A percentile compares a stretch with the other conserved stretches of the same genome.
Evolutionary conservation across 306 rosid species (phyloP).

Genomic region (Begonia loranthoides): DNA sequence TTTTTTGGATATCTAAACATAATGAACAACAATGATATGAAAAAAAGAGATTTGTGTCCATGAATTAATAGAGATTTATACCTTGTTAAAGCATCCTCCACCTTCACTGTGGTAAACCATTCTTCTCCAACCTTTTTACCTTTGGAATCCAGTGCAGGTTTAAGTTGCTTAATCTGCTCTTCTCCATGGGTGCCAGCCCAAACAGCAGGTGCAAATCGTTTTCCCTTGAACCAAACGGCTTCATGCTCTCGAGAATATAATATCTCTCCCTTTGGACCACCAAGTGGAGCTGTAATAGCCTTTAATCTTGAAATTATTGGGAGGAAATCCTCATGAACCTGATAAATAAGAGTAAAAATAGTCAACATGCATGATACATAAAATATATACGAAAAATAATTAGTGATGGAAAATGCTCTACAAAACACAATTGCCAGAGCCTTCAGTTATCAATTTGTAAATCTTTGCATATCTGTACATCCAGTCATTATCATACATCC

Average conservation of each 20-base stretch:
- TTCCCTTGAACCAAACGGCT: conserved; percentile 97
- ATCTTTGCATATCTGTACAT: no score
- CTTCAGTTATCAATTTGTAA: no score
- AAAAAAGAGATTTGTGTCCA: conserved; percentile 2
- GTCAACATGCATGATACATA: no score
- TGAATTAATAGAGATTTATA: conserved; percentile 9
- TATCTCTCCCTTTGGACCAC: conserved; percentile 92
- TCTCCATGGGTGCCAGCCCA: conserved; percentile 84
- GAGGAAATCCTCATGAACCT: conserved; percentile 77
- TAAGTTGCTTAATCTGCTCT: conserved; percentile 72
- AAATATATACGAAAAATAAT: no score
- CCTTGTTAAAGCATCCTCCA: conserved; percentile 83
- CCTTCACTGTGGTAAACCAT: conserved; percentile 80
- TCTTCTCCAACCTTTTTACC: conserved; percentile 90
- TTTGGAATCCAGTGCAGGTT: conserved; percentile 83
- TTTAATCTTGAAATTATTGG: conserved; percentile 73
- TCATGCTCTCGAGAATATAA: conserved; percentile 75
- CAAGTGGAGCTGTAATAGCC: conserved; percentile 61
- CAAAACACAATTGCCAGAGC: no score
- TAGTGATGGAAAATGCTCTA: no score
- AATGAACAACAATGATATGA: background rate
- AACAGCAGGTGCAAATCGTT: conserved; percentile 51
- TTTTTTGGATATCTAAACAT: no score
- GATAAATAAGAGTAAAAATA: background rate
- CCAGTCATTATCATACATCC: no score